Conservation (phyloP, 1,284 basidiomycete genomes). For the Schizophyllum amplum region DNA sequence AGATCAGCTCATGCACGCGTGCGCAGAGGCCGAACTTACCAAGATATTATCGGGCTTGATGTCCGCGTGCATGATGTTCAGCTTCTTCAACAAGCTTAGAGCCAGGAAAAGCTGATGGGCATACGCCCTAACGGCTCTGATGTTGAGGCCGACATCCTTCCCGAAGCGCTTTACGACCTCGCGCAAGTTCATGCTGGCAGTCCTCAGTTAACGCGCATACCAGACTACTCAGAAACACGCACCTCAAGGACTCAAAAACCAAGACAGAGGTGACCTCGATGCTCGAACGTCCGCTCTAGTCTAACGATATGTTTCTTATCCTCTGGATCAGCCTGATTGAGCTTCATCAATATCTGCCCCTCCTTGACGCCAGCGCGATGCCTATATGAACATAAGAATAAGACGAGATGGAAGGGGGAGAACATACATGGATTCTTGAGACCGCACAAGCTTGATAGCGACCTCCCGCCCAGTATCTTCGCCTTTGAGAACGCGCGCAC, state of each 20-base stretch:
- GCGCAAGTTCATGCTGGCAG: conserved; percentile 87
- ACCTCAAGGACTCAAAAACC: conserved; percentile 96
- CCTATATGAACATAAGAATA: conserved; percentile 36
- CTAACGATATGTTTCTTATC: conserved; percentile 96
- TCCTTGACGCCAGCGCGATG: conserved; percentile 95
- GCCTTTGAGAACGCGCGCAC: conserved; percentile 76
- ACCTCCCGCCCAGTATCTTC: conserved; percentile 79
- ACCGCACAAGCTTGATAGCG: conserved; percentile 95
- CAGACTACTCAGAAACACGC: conserved; percentile 18
- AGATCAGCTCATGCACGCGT: conserved; percentile 6
- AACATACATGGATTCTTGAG: conserved; percentile 93
- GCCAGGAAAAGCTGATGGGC: conserved; percentile 93
- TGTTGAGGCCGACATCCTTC: conserved; percentile 95
- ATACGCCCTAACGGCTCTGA: conserved; percentile 95
- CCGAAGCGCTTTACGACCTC: conserved; percentile 99
- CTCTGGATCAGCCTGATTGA: conserved; percentile 85
- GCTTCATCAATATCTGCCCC: conserved; percentile 79
- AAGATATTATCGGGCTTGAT: conserved; percentile 97
- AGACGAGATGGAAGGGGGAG: conserved; percentile 1
- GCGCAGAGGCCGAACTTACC: conserved; percentile 28
- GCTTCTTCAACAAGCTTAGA: conserved; percentile 79
- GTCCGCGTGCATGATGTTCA: conserved; percentile 95
- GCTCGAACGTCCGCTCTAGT: conserved; percentile 90
- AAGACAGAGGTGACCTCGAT: conserved; percentile 92
- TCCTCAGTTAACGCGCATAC: conserved; percentile 5